These are phyloP conservation scores for Aegilops sharonensis DNA, from an alignment of 176 grass and related monocot genomes.

Conservation along the genomic window DNA sequence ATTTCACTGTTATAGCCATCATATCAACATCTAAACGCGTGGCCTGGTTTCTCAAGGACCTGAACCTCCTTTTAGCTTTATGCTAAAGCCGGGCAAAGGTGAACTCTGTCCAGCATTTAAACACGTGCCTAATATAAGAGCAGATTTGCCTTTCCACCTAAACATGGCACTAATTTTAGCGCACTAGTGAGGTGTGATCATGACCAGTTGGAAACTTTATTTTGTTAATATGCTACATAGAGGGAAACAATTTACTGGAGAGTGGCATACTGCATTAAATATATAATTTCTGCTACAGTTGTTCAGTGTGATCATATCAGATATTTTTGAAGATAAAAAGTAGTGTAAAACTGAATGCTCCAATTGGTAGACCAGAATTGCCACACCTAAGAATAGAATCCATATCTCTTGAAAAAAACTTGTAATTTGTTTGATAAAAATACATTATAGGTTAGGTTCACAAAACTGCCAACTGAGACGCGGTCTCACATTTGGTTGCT, in stretches of 20 bases:
- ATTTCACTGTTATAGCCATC: neutral
- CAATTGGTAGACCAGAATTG: neutral
- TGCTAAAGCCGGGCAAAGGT: neutral
- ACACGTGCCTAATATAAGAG: neutral
- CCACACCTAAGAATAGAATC: neutral
- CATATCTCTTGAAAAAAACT: neutral
- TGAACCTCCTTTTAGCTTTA: neutral
- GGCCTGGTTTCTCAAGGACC: neutral
- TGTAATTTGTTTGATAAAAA: neutral
- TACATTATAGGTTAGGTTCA: neutral
- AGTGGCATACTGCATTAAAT: neutral
- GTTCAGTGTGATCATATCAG: neutral
- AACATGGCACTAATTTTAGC: neutral
- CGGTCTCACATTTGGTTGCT: neutral
- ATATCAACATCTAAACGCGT: neutral
- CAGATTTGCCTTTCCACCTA: neutral
- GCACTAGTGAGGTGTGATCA: neutral
- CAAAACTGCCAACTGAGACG: neutral
- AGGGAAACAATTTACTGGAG: neutral
- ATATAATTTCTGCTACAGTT: neutral
- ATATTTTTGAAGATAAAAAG: neutral
- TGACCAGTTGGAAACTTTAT: neutral
- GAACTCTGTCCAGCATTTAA: neutral
- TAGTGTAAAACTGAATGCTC: neutral
- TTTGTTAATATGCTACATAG: neutral